These are phyloP conservation scores for Mycena metata DNA, from an alignment of 768 basidiomycete species.

Conservation along the genomic window DNA sequence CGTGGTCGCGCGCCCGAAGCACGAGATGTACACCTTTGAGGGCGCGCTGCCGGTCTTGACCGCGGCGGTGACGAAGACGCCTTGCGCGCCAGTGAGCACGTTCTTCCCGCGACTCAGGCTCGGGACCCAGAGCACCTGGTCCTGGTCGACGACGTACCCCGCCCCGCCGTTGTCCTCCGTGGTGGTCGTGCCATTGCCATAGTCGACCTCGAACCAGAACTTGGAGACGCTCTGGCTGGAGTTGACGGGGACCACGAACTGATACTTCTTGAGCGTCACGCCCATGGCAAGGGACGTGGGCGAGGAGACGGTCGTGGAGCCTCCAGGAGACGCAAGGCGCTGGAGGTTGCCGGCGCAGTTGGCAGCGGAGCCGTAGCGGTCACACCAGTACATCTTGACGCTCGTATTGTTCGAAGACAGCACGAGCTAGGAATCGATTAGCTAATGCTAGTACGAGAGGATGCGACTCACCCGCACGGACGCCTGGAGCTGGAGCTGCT, in stretches of 20 bases:
- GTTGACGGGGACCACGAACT: slow-evolving; percentile 40
- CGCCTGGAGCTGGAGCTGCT: slow-evolving; percentile 33
- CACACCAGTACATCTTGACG: slow-evolving; percentile 39
- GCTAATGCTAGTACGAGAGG: background rate
- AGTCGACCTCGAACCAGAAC: slow-evolving; percentile 40
- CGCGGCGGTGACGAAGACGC: slow-evolving; percentile 13
- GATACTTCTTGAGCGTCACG: slow-evolving; percentile 35
- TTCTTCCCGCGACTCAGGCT: slow-evolving; percentile 34
- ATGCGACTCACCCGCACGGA: slow-evolving; percentile 29
- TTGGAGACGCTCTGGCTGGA: slow-evolving; percentile 35
- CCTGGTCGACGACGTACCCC: slow-evolving; percentile 30
- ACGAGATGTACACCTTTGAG: slow-evolving; percentile 52
- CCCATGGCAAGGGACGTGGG: slow-evolving; percentile 26
- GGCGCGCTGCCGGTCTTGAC: slow-evolving; percentile 47
- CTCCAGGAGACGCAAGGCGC: slow-evolving; percentile 25
- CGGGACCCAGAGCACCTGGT: slow-evolving; percentile 32
- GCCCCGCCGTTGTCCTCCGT: slow-evolving; percentile 33
- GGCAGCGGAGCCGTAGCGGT: slow-evolving; percentile 32
- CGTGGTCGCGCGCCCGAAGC: slow-evolving; percentile 48
- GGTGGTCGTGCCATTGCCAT: slow-evolving; percentile 34
- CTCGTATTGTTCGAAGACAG: slow-evolving; percentile 13
- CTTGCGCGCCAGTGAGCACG: slow-evolving; percentile 20
- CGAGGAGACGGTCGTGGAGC: slow-evolving; percentile 21
- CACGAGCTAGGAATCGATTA: background rate
- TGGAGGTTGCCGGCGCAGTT: slow-evolving; percentile 25